Base-by-base conservation (phyloP, 139 green algal genomes). In the Marvania coccoides region DNA sequence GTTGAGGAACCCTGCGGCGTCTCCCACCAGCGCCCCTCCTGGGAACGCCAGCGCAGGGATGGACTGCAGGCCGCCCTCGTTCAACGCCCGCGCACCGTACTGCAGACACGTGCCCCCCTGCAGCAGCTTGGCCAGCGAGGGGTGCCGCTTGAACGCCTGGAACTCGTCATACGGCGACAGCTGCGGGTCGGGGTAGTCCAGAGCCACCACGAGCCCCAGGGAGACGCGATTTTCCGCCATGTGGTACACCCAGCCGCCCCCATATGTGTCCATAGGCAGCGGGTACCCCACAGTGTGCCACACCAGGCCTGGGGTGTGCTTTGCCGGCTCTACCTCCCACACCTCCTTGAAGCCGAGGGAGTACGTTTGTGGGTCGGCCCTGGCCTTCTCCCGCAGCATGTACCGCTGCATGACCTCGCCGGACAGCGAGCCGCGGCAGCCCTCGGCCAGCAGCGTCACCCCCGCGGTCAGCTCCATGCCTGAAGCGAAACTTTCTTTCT, bases 271-370 rank as follows among this genome's bases (percentile, higher is more conserved):
- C 24, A 13, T 58, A 47, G 83, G 72, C 51, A 96, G 71, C 5
- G 91, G 91, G 57, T 84, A 92, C 0, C 92, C 92, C 23, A 96
- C 55, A 0, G 83, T 92, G 81, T 97, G 92, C 65, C 84, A 65
- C 9, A 96, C 82, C 19, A 74, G 61, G 30, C 92, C 92, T 14
- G 80, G 67, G 59, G 78, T 63, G 73, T 97, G 89, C 61, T 76
- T 72, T 3, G 64, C 67, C 10, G 83, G 47, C 7, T 47, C 48
- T 7, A 87, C 79, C 68, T 83, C 58, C 84, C 89, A 89, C 54
- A 97, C 91, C 78, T 98, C 92, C 75, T 98, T 98, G 9, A 98
- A 70, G 3, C 92, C 92, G 33, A 98, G 81, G 0, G 74, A 91
- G 68, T 97, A 97, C 8, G 87, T 95, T 67, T 94, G 88, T 5